phyloP scores from a whole-genome alignment of 225 moss, liverwort and hornwort species.

The Marchantia polymorpha region DNA sequence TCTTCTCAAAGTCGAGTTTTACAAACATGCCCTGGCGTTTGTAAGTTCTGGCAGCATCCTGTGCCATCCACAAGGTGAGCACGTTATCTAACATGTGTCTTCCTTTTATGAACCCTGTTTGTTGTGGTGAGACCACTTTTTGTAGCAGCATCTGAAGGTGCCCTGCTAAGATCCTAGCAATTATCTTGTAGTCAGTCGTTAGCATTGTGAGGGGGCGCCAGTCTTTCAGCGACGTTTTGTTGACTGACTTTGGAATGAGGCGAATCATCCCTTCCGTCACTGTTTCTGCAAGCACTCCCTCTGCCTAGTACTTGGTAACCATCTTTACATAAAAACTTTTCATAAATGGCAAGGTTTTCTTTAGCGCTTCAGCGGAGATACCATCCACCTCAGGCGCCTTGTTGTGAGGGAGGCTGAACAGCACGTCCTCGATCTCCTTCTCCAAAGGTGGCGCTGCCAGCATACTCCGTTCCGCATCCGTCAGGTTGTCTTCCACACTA shows the following conservation, averaged over 20 bases:
- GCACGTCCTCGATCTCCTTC: background rate
- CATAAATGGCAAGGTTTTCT: background rate
- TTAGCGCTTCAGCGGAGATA: background rate
- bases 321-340: too few relatives aligned
- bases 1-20: background rate
- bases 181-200: background rate
- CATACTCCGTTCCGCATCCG: background rate
- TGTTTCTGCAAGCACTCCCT: background rate
- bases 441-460: background rate
- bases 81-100: background rate
- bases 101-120: background rate
- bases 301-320: background rate
- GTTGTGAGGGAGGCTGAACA: background rate
- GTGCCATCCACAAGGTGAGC: background rate
- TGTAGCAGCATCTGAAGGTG: background rate
- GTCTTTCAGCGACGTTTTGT: background rate
- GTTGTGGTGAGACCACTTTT: background rate
- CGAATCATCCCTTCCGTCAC: too few relatives aligned
- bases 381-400: constrained; percentile 1
- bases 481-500: background rate
- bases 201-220: background rate
- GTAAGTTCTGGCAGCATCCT: background rate
- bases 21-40: background rate
- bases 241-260: background rate
- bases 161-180: background rate